A percentile compares a stretch with the other conserved stretches of the same genome.
Conservation (phyloP, 345 rosid species). For the Carallia brachiata region DNA sequence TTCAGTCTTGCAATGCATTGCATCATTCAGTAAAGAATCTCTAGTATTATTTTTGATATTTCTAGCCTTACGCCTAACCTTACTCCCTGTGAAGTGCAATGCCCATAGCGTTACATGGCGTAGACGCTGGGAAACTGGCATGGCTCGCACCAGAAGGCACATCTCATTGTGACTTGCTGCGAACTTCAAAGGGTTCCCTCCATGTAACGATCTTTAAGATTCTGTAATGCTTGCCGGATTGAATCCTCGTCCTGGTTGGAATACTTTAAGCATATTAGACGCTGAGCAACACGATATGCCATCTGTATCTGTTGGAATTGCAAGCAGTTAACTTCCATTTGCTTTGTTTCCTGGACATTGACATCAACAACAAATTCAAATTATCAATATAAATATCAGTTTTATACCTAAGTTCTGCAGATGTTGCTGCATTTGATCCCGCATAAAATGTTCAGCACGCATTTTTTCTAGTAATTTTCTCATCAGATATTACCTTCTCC, state of each 20-base stretch:
- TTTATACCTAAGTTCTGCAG: background rate
- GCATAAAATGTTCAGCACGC: too few species aligned
- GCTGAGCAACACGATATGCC: conserved; percentile 56
- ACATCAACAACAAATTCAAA: background rate
- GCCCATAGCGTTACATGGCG: too few species aligned
- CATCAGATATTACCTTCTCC: conserved; percentile 43
- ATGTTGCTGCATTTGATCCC: background rate
- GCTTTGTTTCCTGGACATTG: conserved; percentile 50
- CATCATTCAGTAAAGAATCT: too few species aligned
- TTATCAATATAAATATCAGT: background rate
- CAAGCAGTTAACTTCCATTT: conserved; percentile 63
- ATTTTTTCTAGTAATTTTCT: background rate
- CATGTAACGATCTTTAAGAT: conserved; percentile 52
- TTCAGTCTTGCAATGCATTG: too few species aligned
- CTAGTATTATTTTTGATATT: too few species aligned
- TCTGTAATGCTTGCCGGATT: conserved; percentile 62
- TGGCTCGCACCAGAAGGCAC: too few species aligned
- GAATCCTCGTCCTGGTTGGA: conserved; percentile 64
- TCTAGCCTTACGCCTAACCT: too few species aligned
- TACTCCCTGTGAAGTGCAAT: too few species aligned
- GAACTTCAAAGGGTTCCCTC: conserved; percentile 37
- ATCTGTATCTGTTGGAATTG: conserved; percentile 45
- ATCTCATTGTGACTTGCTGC: too few species aligned
- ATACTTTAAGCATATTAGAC: conserved; percentile 67
- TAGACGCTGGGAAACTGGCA: too few species aligned